Percentiles rank a stretch among this genome's conserved stretches.
Evolutionary conservation across 2,329 filamentous ascomycete species (phyloP).

Genomic region (Byssoonygena ceratinophila): DNA sequence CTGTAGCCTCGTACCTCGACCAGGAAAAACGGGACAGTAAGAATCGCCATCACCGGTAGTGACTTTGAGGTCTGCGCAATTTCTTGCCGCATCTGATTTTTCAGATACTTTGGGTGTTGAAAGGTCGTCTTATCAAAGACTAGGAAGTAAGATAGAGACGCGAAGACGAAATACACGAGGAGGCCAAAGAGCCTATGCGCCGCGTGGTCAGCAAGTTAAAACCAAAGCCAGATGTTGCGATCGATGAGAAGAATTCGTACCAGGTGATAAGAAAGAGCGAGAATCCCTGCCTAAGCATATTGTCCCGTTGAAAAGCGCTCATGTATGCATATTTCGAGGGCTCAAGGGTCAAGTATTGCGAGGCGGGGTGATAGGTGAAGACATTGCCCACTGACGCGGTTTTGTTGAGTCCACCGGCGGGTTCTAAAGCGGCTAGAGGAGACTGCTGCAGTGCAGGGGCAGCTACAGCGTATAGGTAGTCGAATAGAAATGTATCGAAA

Average conservation of each 20-base stretch:
- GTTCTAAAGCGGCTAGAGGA: slow-evolving; percentile 42
- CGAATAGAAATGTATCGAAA: slow-evolving; percentile 69
- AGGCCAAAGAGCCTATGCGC: slow-evolving; percentile 67
- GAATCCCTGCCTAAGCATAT: slow-evolving; percentile 60
- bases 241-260: slow-evolving; percentile 43
- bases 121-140: slow-evolving; percentile 86
- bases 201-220: slow-evolving; percentile 9
- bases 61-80: slow-evolving; percentile 67
- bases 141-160: slow-evolving; percentile 72
- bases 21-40: slow-evolving; percentile 73
- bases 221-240: not conserved
- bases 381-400: slow-evolving; percentile 44
- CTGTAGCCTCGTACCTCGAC: slow-evolving; percentile 73
- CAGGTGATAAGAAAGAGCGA: slow-evolving; percentile 78
- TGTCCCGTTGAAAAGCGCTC: slow-evolving; percentile 68
- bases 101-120: slow-evolving; percentile 85
- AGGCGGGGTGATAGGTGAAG: slow-evolving; percentile 58
- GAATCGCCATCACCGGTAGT: slow-evolving; percentile 71
- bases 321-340: slow-evolving; percentile 68
- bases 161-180: slow-evolving; percentile 73
- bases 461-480: slow-evolving; percentile 62
- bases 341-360: slow-evolving; percentile 55
- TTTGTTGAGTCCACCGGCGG: slow-evolving; percentile 46
- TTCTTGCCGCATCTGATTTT: slow-evolving; percentile 80
- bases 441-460: slow-evolving; percentile 45